phyloP scores from a whole-genome alignment of 805 yeast genomes.

The Candida nanaspora region DNA sequence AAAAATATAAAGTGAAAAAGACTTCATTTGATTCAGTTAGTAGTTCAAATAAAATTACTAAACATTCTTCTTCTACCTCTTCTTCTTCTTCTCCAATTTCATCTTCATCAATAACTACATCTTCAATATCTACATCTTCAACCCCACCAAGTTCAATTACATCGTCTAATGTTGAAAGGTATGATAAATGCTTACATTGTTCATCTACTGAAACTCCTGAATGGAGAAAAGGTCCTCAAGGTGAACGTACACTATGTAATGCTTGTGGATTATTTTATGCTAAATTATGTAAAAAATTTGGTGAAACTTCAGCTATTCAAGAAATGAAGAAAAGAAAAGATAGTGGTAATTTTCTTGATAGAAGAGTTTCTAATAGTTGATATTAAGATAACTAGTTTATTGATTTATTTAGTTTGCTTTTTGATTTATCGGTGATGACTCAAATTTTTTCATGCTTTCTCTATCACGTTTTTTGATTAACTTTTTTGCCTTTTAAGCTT shows the following conservation, averaged over 20 bases:
- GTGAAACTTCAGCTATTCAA: conserved; percentile 43
- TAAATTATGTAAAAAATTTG: conserved; percentile 53
- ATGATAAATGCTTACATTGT: conserved; percentile 26
- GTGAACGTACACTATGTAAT: conserved; percentile 69
- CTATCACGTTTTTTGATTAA: too few relatives aligned
- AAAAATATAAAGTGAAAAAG: background rate
- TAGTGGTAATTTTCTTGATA: conserved; percentile 19
- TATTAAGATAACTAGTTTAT: background rate
- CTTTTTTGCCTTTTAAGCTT: too few relatives aligned
- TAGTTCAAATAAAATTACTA: background rate
- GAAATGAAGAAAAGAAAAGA: conserved; percentile 26
- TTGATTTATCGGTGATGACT: too few relatives aligned
- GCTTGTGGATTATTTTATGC: conserved; percentile 78
- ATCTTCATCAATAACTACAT: background rate
- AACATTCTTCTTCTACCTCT: background rate
- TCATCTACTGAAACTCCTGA: conserved; percentile 63
- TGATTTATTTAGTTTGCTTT: background rate
- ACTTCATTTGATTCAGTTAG: background rate
- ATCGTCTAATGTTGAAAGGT: background rate
- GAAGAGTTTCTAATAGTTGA: conserved; percentile 19
- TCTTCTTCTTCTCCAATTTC: background rate
- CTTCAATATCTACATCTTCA: background rate
- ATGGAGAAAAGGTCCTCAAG: conserved; percentile 80
- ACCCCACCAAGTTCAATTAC: background rate
- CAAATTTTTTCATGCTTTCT: too few relatives aligned